Percentiles rank a stretch among this genome's conserved stretches.
Conservation (phyloP, 805 yeast species). For the Sporopachydermia lactativora region DNA sequence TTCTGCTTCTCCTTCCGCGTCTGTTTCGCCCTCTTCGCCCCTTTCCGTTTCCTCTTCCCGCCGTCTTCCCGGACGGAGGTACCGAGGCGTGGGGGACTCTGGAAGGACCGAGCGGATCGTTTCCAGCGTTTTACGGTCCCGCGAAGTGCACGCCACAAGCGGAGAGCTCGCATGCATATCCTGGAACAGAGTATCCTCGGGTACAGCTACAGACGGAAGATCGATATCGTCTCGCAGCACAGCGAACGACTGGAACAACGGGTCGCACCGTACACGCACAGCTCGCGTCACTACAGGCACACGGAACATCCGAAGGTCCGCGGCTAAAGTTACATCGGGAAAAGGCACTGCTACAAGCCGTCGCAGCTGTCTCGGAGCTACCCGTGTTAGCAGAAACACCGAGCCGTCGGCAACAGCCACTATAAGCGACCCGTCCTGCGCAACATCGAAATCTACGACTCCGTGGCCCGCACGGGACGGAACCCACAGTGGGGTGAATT, state of each 20-base stretch:
- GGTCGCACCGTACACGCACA: conserved; percentile 52
- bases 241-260: conserved; percentile 49
- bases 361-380: background rate
- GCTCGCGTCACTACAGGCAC: conserved; percentile 41
- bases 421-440: conserved; percentile 54
- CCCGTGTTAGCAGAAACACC: conserved; percentile 29
- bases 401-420: conserved; percentile 59
- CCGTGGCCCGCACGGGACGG: conserved; percentile 42
- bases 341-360: background rate
- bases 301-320: conserved; percentile 31
- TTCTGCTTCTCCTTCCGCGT: background rate
- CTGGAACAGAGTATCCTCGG: conserved; percentile 28
- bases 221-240: conserved; percentile 52
- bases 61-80: background rate
- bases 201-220: conserved; percentile 39
- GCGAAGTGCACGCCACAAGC: conserved; percentile 11
- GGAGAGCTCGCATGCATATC: conserved; percentile 48
- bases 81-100: background rate
- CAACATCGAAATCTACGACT: conserved; percentile 54
- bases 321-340: conserved; percentile 11
- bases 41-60: conserved; percentile 3
- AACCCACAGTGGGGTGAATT: conserved; percentile 41
- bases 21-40: conserved; percentile 5
- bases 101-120: background rate
- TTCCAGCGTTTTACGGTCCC: conserved; percentile 4